Evolutionary conservation across 306 rosid genomes (phyloP).

Genomic region (Luffa acutangula): DNA sequence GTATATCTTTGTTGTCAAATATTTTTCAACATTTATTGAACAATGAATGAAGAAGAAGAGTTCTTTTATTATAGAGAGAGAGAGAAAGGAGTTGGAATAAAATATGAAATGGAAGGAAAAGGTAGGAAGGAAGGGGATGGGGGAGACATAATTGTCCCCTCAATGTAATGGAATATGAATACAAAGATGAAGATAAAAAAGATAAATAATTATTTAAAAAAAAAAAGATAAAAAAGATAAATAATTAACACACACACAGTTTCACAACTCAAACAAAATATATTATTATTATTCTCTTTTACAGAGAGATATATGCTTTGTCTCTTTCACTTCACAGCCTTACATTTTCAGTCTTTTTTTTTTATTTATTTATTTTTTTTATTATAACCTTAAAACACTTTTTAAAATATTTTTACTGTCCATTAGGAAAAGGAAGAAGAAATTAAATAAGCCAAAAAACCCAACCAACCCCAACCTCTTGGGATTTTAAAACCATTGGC

Average conservation of each 20-base stretch:
- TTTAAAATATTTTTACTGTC: background rate
- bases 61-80: background rate
- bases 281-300: background rate
- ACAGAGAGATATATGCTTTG: background rate
- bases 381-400: constrained; percentile 1
- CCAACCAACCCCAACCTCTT: background rate
- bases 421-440: background rate
- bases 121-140: constrained; percentile 22
- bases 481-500: background rate
- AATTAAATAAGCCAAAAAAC: background rate
- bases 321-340: background rate
- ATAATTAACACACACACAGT: background rate
- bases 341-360: background rate
- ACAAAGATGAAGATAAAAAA: constrained; percentile 5
- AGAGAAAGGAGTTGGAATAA: background rate
- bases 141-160: constrained; percentile 77
- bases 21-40: background rate
- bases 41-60: background rate
- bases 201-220: background rate
- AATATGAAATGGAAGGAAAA: background rate
- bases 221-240: background rate
- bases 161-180: constrained; percentile 50
- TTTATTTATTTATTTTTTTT: background rate
- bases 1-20: background rate
- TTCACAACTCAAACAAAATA: background rate